Conservation (phyloP, 345 rosid genomes). For the Citrus inodora region DNA sequence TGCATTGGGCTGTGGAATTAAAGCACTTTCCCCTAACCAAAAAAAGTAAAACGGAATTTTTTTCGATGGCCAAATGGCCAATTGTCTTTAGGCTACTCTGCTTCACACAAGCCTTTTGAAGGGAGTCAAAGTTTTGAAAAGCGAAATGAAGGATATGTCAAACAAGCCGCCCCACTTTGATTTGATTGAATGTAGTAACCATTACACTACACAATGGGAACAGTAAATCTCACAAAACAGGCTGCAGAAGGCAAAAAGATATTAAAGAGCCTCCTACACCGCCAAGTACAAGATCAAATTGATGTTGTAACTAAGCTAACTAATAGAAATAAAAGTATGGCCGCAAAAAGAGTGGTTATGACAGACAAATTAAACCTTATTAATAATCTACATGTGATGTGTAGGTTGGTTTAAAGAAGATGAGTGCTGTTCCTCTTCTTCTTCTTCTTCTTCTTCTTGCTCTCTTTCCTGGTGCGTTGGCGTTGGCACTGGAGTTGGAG, state of each 20-base stretch:
- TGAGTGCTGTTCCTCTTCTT: slow-evolving; percentile 24
- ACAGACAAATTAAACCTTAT: neutral
- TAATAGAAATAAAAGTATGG: neutral
- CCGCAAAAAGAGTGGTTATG: neutral
- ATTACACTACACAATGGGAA: no score
- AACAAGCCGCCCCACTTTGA: neutral
- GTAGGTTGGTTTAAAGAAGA: slow-evolving; percentile 2
- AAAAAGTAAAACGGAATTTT: no score
- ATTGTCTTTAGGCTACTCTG: no score
- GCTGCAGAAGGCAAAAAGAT: neutral
- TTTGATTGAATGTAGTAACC: neutral
- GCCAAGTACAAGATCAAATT: neutral
- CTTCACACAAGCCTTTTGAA: neutral
- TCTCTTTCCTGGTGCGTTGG: slow-evolving; percentile 24
- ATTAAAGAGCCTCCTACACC: neutral
- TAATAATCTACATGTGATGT: neutral
- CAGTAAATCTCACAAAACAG: neutral
- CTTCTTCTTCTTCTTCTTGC: slow-evolving; percentile 29
- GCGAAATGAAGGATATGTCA: neutral
- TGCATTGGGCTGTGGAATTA: no score
- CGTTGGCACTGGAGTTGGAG: slow-evolving; percentile 7
- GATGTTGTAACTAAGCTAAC: neutral
- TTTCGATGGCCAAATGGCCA: no score
- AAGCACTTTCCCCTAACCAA: no score
- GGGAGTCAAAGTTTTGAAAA: neutral